Percentiles rank a stretch among this genome's conserved stretches.
These are phyloP conservation scores for Russula vinacea DNA, from an alignment of 768 basidiomycete genomes.

Conservation along the genomic window DNA sequence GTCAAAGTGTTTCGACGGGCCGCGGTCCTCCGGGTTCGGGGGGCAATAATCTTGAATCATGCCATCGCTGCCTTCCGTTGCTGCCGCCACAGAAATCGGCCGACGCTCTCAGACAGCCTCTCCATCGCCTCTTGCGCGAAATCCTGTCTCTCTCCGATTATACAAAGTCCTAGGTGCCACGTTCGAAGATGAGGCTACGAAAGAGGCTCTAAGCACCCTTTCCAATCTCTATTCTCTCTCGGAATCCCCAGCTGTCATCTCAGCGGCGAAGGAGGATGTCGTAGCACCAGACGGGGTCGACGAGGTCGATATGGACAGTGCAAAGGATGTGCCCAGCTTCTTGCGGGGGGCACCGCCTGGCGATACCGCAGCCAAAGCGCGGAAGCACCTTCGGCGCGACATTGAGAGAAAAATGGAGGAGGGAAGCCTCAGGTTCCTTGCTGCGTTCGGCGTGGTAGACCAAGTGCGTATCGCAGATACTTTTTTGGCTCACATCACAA, in stretches of 20 bases:
- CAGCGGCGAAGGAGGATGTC: slow-evolving; percentile 39
- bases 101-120: slow-evolving; percentile 30
- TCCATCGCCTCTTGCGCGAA: slow-evolving; percentile 41
- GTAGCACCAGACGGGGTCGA: slow-evolving; percentile 38
- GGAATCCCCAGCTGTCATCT: slow-evolving; percentile 26
- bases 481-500: not conserved
- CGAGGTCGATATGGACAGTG: slow-evolving; percentile 32
- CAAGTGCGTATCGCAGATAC: slow-evolving; percentile 56
- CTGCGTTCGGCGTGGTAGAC: slow-evolving; percentile 85
- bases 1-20: no score
- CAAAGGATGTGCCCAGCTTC: slow-evolving; percentile 30
- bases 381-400: slow-evolving; percentile 79
- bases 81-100: slow-evolving; percentile 30
- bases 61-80: slow-evolving; percentile 28
- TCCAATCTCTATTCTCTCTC: slow-evolving; percentile 66
- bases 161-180: slow-evolving; percentile 86
- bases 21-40: no score
- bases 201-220: slow-evolving; percentile 78
- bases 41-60: not conserved
- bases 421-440: slow-evolving; percentile 78
- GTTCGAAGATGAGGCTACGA: slow-evolving; percentile 72
- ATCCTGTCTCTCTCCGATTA: slow-evolving; percentile 81
- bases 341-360: slow-evolving; percentile 45
- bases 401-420: slow-evolving; percentile 79
- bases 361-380: slow-evolving; percentile 67